phyloP scores from a whole-genome alignment of 768 basidiomycete species.

The Boletus rubescentipes region DNA sequence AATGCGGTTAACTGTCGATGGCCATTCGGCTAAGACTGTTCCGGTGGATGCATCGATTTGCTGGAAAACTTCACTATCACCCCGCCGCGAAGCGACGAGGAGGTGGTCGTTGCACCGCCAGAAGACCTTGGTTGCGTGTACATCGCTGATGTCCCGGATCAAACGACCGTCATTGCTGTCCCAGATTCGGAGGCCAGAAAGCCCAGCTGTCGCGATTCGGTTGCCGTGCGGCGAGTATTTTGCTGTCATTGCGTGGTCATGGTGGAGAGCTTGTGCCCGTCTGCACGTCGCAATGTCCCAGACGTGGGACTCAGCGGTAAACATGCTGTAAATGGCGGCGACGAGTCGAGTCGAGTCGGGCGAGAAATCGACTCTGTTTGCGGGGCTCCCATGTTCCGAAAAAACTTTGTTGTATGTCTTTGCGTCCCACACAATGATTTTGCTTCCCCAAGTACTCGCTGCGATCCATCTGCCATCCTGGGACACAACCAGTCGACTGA shows the following conservation, averaged over 20 bases:
- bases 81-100: not conserved
- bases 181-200: not conserved
- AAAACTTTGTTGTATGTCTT: not conserved
- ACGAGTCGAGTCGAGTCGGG: conserved; percentile 1
- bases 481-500: not conserved
- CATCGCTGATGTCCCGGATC: not conserved
- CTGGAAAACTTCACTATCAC: not conserved
- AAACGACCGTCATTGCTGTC: not conserved
- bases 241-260: not conserved
- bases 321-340: not conserved
- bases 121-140: not conserved
- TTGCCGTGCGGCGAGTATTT: not conserved
- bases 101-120: not conserved
- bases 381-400: too few species aligned
- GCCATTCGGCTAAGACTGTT: not conserved
- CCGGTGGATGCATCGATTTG: not conserved
- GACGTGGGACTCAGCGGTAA: too few species aligned
- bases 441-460: not conserved
- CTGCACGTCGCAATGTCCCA: not conserved
- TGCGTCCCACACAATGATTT: not conserved
- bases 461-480: not conserved
- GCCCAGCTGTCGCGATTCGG: not conserved
- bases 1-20: too few species aligned
- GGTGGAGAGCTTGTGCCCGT: not conserved
- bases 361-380: not conserved